Base-by-base conservation (phyloP, 768 basidiomycete genomes). In the Auricularia sp. region DNA sequence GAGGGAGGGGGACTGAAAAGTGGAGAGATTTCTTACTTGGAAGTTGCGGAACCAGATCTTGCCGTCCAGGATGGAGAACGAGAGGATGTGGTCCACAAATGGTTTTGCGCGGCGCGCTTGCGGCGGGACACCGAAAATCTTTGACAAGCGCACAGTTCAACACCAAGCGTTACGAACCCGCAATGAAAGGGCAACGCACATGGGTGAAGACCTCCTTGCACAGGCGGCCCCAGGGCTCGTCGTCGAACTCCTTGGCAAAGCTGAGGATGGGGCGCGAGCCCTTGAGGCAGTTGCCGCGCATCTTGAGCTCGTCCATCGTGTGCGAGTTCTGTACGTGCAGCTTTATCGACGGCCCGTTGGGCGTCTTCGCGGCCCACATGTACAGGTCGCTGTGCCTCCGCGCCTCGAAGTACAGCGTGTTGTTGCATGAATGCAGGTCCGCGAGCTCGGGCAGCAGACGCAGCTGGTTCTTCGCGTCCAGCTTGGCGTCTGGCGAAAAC, bases 31-130 rank as follows among this genome's bases (percentile, higher is more conserved):
- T n/a, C n/a, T 68, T 65, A 94, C 93, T 84, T 99, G 97, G 79
- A 90, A 99, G 76, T 98, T 98, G 68, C 97, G 86, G 81, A 98
- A 98, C 97, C 97, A 99, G 68, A 98, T 93, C 74, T 97, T 98
- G 71, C 84, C 83, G 79, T 99, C 97, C 36, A 96, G 83, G 63
- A 98, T 81, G 39, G 96, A 97, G 76, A 99, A 98, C 44, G 93
- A 94, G 67, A 98, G 83, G 73, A 99, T 86, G 72, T 98, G 97
- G 77, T 99, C 97, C 71, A 99, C 85, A 77, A 99, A 99, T 1
- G 97, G 97, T 74, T 99, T 99, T 18, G 93, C 84, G 71, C 85
- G 87, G 67, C 96, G 82, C 7, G 97, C 88, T n/a, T 85, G 84
- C 34, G 91, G 86, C 21, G 97, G 96, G 2, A 98, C 93, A 51